These are phyloP conservation scores for Murraya koenigii DNA, from an alignment of 345 rosid species.

Conservation along the genomic window DNA sequence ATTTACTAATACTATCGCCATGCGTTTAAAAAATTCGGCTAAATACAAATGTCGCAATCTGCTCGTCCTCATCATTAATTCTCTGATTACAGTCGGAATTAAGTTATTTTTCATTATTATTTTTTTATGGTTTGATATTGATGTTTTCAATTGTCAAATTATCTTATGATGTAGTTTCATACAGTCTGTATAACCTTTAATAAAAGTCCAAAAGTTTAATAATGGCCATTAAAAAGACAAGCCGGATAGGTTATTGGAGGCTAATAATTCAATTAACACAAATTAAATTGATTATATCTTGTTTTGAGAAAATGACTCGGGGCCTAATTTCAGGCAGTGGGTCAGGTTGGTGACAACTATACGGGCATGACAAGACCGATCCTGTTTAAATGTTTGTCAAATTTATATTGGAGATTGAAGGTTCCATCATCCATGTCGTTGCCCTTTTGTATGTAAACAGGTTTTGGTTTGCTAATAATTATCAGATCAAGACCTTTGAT, in stretches of 20 bases:
- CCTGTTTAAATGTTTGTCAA: not conserved
- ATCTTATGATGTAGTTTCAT: not conserved
- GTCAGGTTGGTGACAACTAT: conserved; percentile 5
- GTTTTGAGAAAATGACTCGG: not conserved
- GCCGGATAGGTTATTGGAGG: not conserved
- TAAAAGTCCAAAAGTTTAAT: not conserved
- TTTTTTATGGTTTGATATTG: not conserved
- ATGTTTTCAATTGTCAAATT: not conserved
- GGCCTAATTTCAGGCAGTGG: conserved; percentile 5
- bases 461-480: not conserved
- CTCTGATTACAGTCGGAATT: not conserved
- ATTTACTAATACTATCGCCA: not conserved
- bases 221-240: not conserved
- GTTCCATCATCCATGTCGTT: not conserved
- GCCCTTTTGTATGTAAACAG: not conserved
- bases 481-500: conserved; percentile 2
- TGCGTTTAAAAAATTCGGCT: not conserved
- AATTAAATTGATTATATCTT: not conserved
- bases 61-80: not conserved
- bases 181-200: too few species aligned
- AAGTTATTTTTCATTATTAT: not conserved
- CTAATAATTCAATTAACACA: not conserved
- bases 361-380: conserved; percentile 3
- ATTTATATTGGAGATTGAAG: not conserved
- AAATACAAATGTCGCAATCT: not conserved